Evolutionary conservation across 2,329 filamentous ascomycete species (phyloP).

Genomic region (Cytospora schulzeri): DNA sequence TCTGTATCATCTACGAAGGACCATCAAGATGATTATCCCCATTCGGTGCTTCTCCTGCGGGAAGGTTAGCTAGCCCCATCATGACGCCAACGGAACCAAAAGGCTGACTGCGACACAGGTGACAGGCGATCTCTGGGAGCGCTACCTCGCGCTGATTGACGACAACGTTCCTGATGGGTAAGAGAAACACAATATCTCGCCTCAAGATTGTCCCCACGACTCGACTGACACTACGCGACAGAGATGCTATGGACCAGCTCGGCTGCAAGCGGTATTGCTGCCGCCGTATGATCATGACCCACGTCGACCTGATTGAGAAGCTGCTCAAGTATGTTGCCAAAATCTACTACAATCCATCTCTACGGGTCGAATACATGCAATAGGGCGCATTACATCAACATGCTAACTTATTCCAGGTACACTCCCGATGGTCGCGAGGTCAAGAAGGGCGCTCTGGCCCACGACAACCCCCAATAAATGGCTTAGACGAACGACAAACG

Average conservation of each 20-base stretch:
- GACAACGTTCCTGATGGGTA: slow-evolving; percentile 76
- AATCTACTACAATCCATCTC: background rate
- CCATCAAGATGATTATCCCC: slow-evolving; percentile 87
- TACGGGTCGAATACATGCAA: background rate
- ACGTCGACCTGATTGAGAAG: slow-evolving; percentile 98
- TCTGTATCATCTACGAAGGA: slow-evolving; percentile 1
- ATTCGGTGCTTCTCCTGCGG: slow-evolving; percentile 98
- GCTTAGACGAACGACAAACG: background rate
- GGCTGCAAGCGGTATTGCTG: slow-evolving; percentile 97
- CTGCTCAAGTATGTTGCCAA: slow-evolving; percentile 73
- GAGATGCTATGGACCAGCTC: slow-evolving; percentile 94
- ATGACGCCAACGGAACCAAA: slow-evolving; percentile 2
- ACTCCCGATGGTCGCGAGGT: slow-evolving; percentile 65
- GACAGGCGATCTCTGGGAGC: slow-evolving; percentile 95
- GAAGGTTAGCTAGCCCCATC: slow-evolving; percentile 68
- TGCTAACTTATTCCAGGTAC: slow-evolving; percentile 46
- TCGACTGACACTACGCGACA: slow-evolving; percentile 45
- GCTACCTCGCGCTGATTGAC: slow-evolving; percentile 86
- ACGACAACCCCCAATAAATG: slow-evolving; percentile 26
- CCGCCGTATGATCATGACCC: slow-evolving; percentile 98
- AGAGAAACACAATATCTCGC: slow-evolving; percentile 35
- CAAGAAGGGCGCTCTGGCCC: slow-evolving; percentile 55
- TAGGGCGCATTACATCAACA: background rate
- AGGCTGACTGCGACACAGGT: slow-evolving; percentile 63
- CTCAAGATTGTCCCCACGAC: background rate